Base-by-base conservation (phyloP, 2,329 filamentous ascomycete genomes). In the Bipolaris gigantea region DNA sequence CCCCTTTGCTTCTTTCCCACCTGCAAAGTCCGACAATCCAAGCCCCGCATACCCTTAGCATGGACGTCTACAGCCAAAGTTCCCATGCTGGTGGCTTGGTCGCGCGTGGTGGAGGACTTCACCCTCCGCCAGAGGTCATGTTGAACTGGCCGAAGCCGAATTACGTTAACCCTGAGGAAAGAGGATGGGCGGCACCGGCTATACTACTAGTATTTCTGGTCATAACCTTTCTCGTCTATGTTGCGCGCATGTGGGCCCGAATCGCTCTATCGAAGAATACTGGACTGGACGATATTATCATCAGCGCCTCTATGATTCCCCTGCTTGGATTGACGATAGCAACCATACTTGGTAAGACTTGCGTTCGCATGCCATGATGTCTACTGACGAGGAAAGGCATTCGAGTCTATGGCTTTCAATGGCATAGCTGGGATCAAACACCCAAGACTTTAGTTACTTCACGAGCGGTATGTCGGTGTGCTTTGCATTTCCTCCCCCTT, bases 61-160 rank as follows among this genome's bases (percentile, higher is more conserved):
- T 50, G 27, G 50, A 54, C 36, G 45, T 44, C 23, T 30, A 38
- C 8, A 41, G 32, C 34, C 27, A 59, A 42, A 42, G 25, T 25
- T 48, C 38, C 39, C 36, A 51, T 44, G 43, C 41, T 2, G 34
- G 52, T 27, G 30, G 39, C 27, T 61, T 70, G 10, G 56, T 65
- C 32, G 48, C 60, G 45, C 65, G 67, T n/a, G 60, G 43, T 53
- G 71, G 69, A 18, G 70, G 69, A 40, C 57, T 71, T 1, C 52
- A 66, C 30, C 76, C 79, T 25, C 76, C 79, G n/a, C 33, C 66
- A n/a, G 66, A 73, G 18, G 75, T 80, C 18, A 50, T 77, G 41
- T 60, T 64, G 16, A 66, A 69, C 60, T 82, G 79, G 79, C 80
- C 80, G 5, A 62, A 48, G 32, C 76, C 80, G 7, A 82, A 82